Evolutionary conservation across 2,329 filamentous ascomycete species (phyloP), one percentile per base, ranked within the genome.

Genomic region (Xylariaceae sp.): DNA sequence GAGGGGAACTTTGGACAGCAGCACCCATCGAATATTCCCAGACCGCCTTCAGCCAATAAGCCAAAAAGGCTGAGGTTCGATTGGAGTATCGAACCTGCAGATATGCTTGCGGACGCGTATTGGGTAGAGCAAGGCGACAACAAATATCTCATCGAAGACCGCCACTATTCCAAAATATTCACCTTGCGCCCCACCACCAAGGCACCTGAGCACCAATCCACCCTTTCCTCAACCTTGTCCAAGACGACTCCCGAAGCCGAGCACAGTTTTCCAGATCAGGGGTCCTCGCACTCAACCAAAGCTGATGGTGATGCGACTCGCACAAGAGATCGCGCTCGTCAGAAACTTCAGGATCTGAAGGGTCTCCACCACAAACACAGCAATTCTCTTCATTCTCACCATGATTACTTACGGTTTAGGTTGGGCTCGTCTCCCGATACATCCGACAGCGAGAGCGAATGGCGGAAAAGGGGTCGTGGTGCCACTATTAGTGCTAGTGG

Each of bases 121-220:
- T 99, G 94, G 94, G 73, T 95, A 18, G 90, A 97, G 67, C 85
- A 92, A 63, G 83, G 81, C 31, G 77, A 86, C 52, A 91, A 97
- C 69, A 95, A 92, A 67, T 79, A 79, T 47, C 76, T 91, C 28
- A 87, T 96, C 40, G 89, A 96, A 65, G 88, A 96, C 69, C 83
- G 85, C 13, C 76, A 89, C 62, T 90, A 90, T 64, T 80, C 82
- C 44, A 86, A 81, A 51, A 82, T 97, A 13, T 95, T 89, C 56
- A 77, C 82, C 36, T 56, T 38, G 10, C 63, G 59, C 43, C 14
- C 48, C 19, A 46, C 46, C 28, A 48, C 56, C 16, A 51, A 61
- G 43, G 45, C 36, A 16, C 47, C 53, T 36, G 65, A 67, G 33
- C 47, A 52, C 18, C 22, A 51, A 47, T 42, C 51, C 28, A 31